phyloP scores from a whole-genome alignment of 805 yeast species.

The Vanderwaltozyma yarrowii region DNA sequence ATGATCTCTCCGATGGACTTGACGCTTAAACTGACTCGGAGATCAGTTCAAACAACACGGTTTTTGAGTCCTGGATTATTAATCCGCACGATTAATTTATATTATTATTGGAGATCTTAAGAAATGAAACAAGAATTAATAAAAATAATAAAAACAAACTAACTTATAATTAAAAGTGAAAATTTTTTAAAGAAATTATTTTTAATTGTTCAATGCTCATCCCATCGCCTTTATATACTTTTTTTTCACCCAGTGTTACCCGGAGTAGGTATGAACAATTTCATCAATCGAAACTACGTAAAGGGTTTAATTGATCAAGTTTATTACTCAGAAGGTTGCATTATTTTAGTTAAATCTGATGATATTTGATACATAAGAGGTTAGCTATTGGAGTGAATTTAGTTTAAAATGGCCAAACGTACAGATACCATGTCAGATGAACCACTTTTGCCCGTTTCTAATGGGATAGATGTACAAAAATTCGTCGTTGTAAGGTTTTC shows the following conservation, averaged over 20 bases:
- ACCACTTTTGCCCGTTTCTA: slow-evolving; percentile 13
- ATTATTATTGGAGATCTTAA: slow-evolving; percentile 9
- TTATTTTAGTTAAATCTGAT: neutral
- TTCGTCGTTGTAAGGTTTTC: slow-evolving; percentile 21
- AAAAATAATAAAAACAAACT: slow-evolving; percentile 12
- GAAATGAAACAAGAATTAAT: neutral
- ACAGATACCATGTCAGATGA: slow-evolving; percentile 11
- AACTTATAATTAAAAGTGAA: slow-evolving; percentile 5
- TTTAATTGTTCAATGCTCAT: too few species aligned
- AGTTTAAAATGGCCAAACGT: neutral
- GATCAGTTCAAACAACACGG: slow-evolving; percentile 57
- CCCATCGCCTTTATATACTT: slow-evolving; percentile 4
- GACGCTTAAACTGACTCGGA: slow-evolving; percentile 42
- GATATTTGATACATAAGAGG: neutral
- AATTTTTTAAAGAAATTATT: too few species aligned
- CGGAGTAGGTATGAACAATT: too few species aligned
- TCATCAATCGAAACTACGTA: too few species aligned
- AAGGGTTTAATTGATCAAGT: too few species aligned
- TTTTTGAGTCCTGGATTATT: slow-evolving; percentile 53
- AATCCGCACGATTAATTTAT: slow-evolving; percentile 50
- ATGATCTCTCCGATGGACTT: slow-evolving; percentile 56
- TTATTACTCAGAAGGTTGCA: neutral
- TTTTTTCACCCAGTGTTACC: too few species aligned
- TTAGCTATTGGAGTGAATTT: neutral
- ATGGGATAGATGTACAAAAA: slow-evolving; percentile 1